A percentile compares a stretch with the other conserved stretches of the same genome.
phyloP scores from a whole-genome alignment of 1,284 basidiomycete species.

The Tetrapyrgos nigripes region DNA sequence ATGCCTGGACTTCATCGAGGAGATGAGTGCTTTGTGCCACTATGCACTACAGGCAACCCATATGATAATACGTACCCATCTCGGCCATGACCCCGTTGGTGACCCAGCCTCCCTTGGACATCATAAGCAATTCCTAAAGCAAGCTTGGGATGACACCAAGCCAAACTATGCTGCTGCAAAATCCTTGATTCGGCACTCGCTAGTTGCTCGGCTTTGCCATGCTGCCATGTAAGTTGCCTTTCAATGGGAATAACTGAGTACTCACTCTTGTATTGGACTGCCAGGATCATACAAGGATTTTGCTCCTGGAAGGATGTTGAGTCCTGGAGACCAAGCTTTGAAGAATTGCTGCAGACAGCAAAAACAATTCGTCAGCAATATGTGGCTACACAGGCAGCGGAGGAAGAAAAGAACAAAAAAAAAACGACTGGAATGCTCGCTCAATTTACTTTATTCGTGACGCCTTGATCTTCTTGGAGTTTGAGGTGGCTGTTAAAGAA shows the following conservation, averaged over 20 bases:
- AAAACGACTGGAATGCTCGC: slow-evolving; percentile 24
- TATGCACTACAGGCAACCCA: slow-evolving; percentile 27
- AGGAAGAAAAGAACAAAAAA: slow-evolving; percentile 4
- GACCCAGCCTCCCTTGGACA: slow-evolving; percentile 28
- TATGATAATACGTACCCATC: slow-evolving; percentile 25
- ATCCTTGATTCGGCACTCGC: slow-evolving; percentile 30
- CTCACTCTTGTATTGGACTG: not conserved
- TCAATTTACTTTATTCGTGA: slow-evolving; percentile 26
- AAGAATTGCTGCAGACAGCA: not conserved
- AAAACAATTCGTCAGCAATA: not conserved
- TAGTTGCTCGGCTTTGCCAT: slow-evolving; percentile 28
- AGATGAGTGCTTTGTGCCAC: slow-evolving; percentile 25
- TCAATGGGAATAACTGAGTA: not conserved
- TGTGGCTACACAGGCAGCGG: not conserved
- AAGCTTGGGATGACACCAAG: slow-evolving; percentile 30
- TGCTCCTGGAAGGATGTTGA: not conserved
- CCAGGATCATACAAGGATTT: not conserved
- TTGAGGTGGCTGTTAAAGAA: slow-evolving; percentile 31
- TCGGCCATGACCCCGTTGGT: slow-evolving; percentile 18
- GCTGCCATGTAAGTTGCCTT: slow-evolving; percentile 22
- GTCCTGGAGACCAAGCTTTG: not conserved
- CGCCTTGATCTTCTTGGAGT: slow-evolving; percentile 27
- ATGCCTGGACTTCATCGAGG: slow-evolving; percentile 23
- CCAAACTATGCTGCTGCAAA: slow-evolving; percentile 33
- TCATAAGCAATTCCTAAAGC: slow-evolving; percentile 29